Evolutionary conservation across 139 green algal genomes (phyloP).

Genomic region (Chlamydomonas sp.): DNA sequence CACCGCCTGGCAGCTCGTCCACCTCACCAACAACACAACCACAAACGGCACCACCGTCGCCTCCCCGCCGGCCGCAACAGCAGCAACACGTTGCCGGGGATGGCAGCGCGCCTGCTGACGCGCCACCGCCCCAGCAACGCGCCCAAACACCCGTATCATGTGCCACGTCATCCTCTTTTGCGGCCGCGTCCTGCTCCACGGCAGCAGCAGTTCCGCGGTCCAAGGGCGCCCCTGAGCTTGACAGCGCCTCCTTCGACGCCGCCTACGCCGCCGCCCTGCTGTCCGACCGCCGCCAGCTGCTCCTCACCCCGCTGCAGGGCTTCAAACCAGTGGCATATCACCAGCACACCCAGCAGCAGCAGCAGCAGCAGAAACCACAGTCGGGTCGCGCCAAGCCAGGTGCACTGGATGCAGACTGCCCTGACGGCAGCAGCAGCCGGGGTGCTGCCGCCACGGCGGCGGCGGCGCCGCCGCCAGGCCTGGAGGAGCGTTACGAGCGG

Average conservation of each 20-base stretch:
- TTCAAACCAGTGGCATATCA: background rate
- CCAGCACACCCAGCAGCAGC: too few species aligned
- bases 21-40: too few species aligned
- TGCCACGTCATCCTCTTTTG: background rate
- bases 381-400: too few species aligned
- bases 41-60: too few species aligned
- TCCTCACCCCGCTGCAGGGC: background rate
- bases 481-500: conserved; percentile 22
- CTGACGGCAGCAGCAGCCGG: background rate
- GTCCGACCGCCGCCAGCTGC: background rate
- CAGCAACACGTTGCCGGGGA: too few species aligned
- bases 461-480: background rate
- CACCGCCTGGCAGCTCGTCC: too few species aligned
- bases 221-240: too few species aligned
- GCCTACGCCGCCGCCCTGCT: background rate
- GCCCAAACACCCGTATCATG: too few species aligned
- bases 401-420: background rate
- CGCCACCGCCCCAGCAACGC: too few species aligned
- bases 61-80: too few species aligned
- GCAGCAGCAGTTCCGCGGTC: background rate
- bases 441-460: background rate
- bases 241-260: background rate
- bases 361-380: too few species aligned
- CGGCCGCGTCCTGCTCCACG: background rate
- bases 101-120: too few species aligned